Percentiles rank a stretch among this genome's conserved stretches.
phyloP scores from a whole-genome alignment of 2,329 filamentous ascomycete species.

The Hypoxylon sp. region DNA sequence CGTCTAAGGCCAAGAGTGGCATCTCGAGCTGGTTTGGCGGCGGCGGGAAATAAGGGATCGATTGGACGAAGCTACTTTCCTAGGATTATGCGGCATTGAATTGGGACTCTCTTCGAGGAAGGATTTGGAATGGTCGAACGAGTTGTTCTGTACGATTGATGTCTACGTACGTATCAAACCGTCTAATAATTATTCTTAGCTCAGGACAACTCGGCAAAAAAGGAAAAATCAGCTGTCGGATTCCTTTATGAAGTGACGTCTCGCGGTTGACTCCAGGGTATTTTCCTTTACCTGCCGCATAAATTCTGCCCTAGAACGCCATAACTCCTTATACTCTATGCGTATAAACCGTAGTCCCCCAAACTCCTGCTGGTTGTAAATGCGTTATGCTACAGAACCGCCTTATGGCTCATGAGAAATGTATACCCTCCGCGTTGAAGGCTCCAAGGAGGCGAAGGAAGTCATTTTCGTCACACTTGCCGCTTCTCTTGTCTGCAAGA shows the following conservation, averaged over 20 bases:
- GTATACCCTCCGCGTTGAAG: constrained; percentile 93
- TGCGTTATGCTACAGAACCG: constrained; percentile 40
- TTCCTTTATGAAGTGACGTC: constrained; percentile 2
- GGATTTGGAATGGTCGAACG: constrained; percentile 24
- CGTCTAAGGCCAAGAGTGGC: constrained; percentile 86
- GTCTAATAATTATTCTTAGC: constrained; percentile 29
- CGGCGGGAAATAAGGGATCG: constrained; percentile 62
- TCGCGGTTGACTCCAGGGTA: constrained; percentile 1
- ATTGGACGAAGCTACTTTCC: constrained; percentile 2
- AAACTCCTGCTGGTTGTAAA: constrained; percentile 38
- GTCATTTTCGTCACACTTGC: constrained; percentile 93
- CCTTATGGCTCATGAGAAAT: constrained; percentile 77
- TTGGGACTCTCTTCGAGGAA: constrained; percentile 4
- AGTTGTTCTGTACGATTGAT: constrained; percentile 42
- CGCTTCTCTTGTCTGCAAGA: constrained; percentile 83
- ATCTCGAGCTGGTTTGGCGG: constrained; percentile 87
- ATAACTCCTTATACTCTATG: constrained; percentile 32
- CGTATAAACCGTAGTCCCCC: constrained; percentile 21
- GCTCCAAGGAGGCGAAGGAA: constrained; percentile 85
- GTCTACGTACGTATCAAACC: constrained; percentile 27
- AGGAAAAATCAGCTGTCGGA: neutral
- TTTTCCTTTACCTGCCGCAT: neutral
- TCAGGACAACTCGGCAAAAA: neutral
- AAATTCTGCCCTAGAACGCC: constrained; percentile 16
- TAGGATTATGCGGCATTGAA: constrained; percentile 44